Evolutionary conservation across 2,329 filamentous ascomycete species (phyloP).

Genomic region (Zymoseptoria crescenta): DNA sequence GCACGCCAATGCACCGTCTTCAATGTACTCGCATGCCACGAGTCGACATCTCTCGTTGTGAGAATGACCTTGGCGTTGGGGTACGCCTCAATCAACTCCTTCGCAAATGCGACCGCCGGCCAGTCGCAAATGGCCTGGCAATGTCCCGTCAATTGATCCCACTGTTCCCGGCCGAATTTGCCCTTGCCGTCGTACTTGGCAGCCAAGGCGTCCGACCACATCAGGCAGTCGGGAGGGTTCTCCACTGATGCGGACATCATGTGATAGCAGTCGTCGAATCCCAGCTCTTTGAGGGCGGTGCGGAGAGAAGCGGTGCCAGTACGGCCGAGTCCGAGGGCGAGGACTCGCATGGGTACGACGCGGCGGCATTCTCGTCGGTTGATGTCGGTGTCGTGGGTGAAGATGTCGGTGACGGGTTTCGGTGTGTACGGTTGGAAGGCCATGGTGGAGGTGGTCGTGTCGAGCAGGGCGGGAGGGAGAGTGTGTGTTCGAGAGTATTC

Average conservation of each 20-base stretch:
- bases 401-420: constrained; percentile 51
- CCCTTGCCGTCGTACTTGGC: constrained; percentile 56
- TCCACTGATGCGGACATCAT: constrained; percentile 65
- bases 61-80: constrained; percentile 65
- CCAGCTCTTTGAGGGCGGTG: constrained; percentile 57
- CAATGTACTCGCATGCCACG: constrained; percentile 56
- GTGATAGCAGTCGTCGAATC: constrained; percentile 63
- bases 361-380: constrained; percentile 58
- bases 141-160: constrained; percentile 60
- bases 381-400: constrained; percentile 59
- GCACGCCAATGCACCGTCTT: constrained; percentile 62
- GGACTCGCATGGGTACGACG: constrained; percentile 63
- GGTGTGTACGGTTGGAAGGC: constrained; percentile 36
- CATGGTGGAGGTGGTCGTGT: constrained; percentile 20
- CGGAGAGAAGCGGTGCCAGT: constrained; percentile 65
- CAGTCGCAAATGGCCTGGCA: constrained; percentile 61
- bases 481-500: background rate
- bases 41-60: constrained; percentile 58
- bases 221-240: constrained; percentile 58
- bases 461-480: too few relatives aligned
- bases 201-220: constrained; percentile 62
- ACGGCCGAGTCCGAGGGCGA: constrained; percentile 60
- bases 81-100: constrained; percentile 63
- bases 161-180: constrained; percentile 57
- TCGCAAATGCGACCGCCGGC: constrained; percentile 59